Base-by-base conservation (phyloP, 1,139 yeast genomes). In the Saccharomyces pastorianus region DNA sequence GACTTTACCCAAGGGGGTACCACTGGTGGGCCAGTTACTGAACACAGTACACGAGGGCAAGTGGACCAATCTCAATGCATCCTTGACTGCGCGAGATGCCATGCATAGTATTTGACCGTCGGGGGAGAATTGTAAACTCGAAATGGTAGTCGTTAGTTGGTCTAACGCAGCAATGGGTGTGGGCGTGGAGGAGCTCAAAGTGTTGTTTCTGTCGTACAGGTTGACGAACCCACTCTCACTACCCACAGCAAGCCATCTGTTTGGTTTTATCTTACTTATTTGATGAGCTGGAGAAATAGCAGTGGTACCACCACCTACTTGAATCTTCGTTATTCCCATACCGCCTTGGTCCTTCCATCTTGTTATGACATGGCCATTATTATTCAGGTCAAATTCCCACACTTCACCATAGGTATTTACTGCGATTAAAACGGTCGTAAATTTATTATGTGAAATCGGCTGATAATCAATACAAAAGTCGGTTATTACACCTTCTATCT, bases 1-100 rank as follows among this genome's bases (percentile, higher is more conserved):
- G 47, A 95, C 96, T 61, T 85, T 83, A 27, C 99, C 99, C 61
- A 95, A 78, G 3, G 99, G 99, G 0, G 99, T 91, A 7, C 90
- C 93, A 55, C 93, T 84, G 2, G 98, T 93, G 23, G 99, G 99
- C 99, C 99, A 95, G 75, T 95, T 95, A 54, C 84, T 78, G 71
- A 84, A 95, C 3, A 88, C 96, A 9, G 88, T 81, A 58, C 93
- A 90, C 9, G 90, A 79, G 11, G 98, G 96, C 56, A 93, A 72
- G 66, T 95, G 99, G 13, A 90, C 93, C 60, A 95, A 70, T 64
- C 91, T 80, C 59, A 95, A 75, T 0, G 96, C 89, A 70, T 95
- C 98, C 65, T 86, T 82, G 73, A 85, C 83, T 5, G 87, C 93
- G 63, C 95, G 78, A 6, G 96, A 86, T 0, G 96, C 95, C 63